Conservation (phyloP, 305 asterid species). For the Fraxinus sp. region DNA sequence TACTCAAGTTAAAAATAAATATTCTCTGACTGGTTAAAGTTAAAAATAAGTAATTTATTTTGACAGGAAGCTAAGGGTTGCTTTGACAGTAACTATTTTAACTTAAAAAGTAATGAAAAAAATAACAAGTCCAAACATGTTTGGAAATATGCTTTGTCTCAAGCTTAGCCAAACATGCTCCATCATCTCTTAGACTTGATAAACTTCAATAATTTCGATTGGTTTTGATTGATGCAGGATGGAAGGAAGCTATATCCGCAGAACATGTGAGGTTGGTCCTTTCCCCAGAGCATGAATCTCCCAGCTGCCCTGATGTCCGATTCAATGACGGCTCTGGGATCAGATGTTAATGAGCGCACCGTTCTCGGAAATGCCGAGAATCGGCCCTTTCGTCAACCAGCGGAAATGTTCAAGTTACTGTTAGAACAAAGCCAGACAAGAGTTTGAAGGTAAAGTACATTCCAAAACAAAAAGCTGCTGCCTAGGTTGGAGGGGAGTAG, state of each 20-base stretch:
- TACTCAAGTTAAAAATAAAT: not conserved
- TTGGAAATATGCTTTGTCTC: not conserved
- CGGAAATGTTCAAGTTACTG: conserved; percentile 34
- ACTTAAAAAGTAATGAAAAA: not conserved
- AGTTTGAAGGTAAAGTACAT: conserved; percentile 51
- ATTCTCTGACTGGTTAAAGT: not conserved
- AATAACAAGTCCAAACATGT: not conserved
- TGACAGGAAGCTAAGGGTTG: not conserved
- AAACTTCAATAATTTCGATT: not conserved
- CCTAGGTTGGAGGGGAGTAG: conserved; percentile 37
- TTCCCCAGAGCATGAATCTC: conserved; percentile 40
- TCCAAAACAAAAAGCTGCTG: conserved; percentile 52
- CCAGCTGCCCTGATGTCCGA: conserved; percentile 28
- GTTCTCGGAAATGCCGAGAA: conserved; percentile 33
- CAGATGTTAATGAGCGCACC: conserved; percentile 29
- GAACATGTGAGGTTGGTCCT: conserved; percentile 68
- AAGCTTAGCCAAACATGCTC: not conserved
- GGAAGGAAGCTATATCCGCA: conserved; percentile 70
- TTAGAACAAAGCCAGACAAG: conserved; percentile 44
- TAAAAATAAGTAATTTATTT: not conserved
- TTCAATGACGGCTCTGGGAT: conserved; percentile 22
- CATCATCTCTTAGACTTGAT: not conserved
- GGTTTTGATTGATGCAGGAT: conserved; percentile 50
- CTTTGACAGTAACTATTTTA: not conserved
- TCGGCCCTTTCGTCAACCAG: conserved; percentile 22